Base-by-base conservation (phyloP, 2,329 filamentous ascomycete species). In the Phialophora verrucosa region DNA sequence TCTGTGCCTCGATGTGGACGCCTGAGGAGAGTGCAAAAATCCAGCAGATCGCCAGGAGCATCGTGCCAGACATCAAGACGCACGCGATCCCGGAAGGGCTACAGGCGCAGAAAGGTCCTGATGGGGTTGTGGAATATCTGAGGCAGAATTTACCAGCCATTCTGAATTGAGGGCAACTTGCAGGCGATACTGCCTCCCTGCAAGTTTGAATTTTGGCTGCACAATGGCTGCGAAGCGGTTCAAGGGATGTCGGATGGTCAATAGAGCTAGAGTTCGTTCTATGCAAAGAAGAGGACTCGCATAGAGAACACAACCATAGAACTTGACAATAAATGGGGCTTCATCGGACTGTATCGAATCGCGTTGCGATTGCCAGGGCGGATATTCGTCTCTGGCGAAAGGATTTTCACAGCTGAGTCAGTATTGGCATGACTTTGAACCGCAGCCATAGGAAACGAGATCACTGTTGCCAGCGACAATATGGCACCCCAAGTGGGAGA, bases 1-100 rank as follows among this genome's bases (percentile, higher is more conserved):
- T 88, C 78, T 86, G 83, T 59, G 87, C 88, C 2, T 89, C 83
- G 2, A 86, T 86, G 84, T 86, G 84, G 84, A 80, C 81, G 35
- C 75, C 74, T 2, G 77, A 80, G 50, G 71, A 81, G 72, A 76
- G 78, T 14, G 69, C 72, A 10, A 70, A 75, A 47, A 80, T 81
- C 54, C 77, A 79, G 50, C 68, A 73, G 7, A 80, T 76, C 23
- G 79, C 77, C 23, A 73, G 74, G 20, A 75, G 74, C 25, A 75
- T 78, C 66, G 75, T 73, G 25, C 78, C 79, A 5, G 72, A 74
- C 54, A 79, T 80, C 72, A 80, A 78, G 72, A 74, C 78, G 38
- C 78, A 81, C 66, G 79, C 78, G 14, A 79, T 81, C 56, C 79
- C 79, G 3, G 72, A 76, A 31, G 79, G 79, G 10, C 69, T 81